phyloP scores from a whole-genome alignment of 2,329 filamentous ascomycete species.

The Cladophialophora exuberans region DNA sequence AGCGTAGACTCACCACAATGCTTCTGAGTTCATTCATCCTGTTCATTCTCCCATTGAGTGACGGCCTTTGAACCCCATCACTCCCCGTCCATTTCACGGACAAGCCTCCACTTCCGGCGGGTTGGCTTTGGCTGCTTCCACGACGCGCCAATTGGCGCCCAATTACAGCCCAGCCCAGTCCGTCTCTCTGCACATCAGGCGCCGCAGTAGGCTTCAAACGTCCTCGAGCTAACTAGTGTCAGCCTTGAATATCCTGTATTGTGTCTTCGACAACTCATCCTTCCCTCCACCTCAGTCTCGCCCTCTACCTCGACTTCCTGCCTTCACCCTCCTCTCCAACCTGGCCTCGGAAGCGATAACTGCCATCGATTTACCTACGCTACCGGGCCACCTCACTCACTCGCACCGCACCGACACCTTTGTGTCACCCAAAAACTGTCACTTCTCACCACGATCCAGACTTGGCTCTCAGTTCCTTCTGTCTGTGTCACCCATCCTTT shows the following conservation, averaged over 20 bases:
- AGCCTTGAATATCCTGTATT: slow-evolving; percentile 14
- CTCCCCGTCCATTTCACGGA: neutral
- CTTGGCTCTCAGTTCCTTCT: slow-evolving; percentile 4
- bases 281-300: slow-evolving; percentile 2
- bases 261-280: slow-evolving; percentile 1
- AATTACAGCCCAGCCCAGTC: slow-evolving; percentile 10
- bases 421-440: slow-evolving; percentile 2
- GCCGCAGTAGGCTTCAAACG: slow-evolving; percentile 8
- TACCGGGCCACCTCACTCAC: neutral
- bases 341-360: neutral
- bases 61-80: neutral
- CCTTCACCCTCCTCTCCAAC: neutral
- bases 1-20: neutral
- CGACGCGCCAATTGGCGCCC: slow-evolving; percentile 20
- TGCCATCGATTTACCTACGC: neutral
- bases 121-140: slow-evolving; percentile 10
- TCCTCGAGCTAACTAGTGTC: slow-evolving; percentile 11
- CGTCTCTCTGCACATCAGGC: slow-evolving; percentile 13
- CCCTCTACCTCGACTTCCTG: neutral
- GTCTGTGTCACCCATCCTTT: slow-evolving; percentile 6
- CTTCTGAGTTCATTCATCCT: neutral
- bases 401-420: neutral
- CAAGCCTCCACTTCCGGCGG: slow-evolving; percentile 5
- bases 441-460: slow-evolving; percentile 10
- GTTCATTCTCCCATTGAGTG: neutral